phyloP scores from a whole-genome alignment of 2,329 filamentous ascomycete species.

The Aspergillus aculeatus region DNA sequence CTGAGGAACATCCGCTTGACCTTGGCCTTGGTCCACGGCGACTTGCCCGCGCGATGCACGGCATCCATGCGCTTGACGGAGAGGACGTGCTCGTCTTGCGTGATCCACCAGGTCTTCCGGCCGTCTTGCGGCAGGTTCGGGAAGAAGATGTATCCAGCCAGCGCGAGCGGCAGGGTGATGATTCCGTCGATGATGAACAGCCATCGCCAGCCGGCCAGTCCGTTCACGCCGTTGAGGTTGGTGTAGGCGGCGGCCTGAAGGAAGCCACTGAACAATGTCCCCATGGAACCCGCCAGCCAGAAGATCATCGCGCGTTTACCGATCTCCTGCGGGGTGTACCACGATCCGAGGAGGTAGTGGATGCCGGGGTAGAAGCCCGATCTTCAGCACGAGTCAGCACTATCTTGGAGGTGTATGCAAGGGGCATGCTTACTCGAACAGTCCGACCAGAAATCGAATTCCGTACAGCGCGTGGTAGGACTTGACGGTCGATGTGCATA shows the following conservation, averaged over 20 bases:
- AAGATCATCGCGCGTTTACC: conserved; percentile 26
- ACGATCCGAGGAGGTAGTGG: conserved; percentile 27
- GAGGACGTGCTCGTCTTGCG: conserved; percentile 23
- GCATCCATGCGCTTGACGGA: conserved; percentile 33
- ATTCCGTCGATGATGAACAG: conserved; percentile 30
- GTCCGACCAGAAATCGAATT: conserved; percentile 28
- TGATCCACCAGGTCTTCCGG: conserved; percentile 25
- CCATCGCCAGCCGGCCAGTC: conserved; percentile 29
- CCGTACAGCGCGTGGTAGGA: conserved; percentile 24
- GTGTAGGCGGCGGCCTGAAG: conserved; percentile 24
- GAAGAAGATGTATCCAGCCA: conserved; percentile 24
- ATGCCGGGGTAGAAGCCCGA: conserved; percentile 27
- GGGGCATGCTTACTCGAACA: conserved; percentile 25
- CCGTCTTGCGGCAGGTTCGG: conserved; percentile 24
- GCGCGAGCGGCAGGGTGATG: conserved; percentile 25
- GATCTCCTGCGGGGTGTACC: conserved; percentile 27
- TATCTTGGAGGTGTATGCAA: no score
- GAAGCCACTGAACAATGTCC: conserved; percentile 24
- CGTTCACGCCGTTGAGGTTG: conserved; percentile 23
- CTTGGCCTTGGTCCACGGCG: conserved; percentile 39
- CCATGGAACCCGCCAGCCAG: conserved; percentile 22
- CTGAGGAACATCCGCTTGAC: conserved; percentile 34
- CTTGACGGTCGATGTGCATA: conserved; percentile 23
- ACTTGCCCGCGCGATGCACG: conserved; percentile 38
- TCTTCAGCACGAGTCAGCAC: background rate